These are phyloP conservation scores for Aspergillus ellipticus DNA, from an alignment of 495 filamentous ascomycete genomes.

Conservation along the genomic window DNA sequence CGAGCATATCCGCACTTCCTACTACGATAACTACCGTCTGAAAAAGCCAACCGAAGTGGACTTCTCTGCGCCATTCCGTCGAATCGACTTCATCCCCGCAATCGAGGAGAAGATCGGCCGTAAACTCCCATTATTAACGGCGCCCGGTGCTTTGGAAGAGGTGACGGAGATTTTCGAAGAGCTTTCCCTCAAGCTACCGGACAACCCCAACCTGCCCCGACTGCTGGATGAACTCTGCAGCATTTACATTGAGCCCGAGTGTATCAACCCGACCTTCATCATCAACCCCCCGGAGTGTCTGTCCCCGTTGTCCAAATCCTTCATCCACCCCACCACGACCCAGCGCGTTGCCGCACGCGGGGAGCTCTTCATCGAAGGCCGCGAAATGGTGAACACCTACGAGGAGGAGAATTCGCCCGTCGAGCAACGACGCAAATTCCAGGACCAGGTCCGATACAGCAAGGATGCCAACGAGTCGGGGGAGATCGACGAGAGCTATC, in stretches of 20 bases:
- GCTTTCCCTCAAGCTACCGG: slow-evolving; percentile 48
- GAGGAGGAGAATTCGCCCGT: slow-evolving; percentile 96
- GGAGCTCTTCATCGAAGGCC: slow-evolving; percentile 79
- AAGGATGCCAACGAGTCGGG: slow-evolving; percentile 34
- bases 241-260: slow-evolving; percentile 70
- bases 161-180: slow-evolving; percentile 56
- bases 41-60: slow-evolving; percentile 41
- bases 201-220: slow-evolving; percentile 63
- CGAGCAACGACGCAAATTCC: slow-evolving; percentile 81
- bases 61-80: slow-evolving; percentile 60
- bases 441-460: slow-evolving; percentile 50
- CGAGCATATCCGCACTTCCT: slow-evolving; percentile 45
- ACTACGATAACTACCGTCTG: slow-evolving; percentile 48
- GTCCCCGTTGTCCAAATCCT: slow-evolving; percentile 88
- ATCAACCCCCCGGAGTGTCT: slow-evolving; percentile 88
- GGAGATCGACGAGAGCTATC: slow-evolving; percentile 75
- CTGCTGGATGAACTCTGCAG: slow-evolving; percentile 81
- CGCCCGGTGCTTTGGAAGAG: slow-evolving; percentile 49
- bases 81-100: slow-evolving; percentile 76
- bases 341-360: slow-evolving; percentile 74
- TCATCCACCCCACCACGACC: slow-evolving; percentile 52
- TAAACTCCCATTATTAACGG: slow-evolving; percentile 64
- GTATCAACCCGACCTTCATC: slow-evolving; percentile 75
- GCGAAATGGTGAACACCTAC: slow-evolving; percentile 89
- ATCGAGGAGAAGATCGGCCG: slow-evolving; percentile 63